These are phyloP conservation scores for Trichoderma aggressivum DNA, from an alignment of 2,329 filamentous ascomycete genomes.

Conservation along the genomic window DNA sequence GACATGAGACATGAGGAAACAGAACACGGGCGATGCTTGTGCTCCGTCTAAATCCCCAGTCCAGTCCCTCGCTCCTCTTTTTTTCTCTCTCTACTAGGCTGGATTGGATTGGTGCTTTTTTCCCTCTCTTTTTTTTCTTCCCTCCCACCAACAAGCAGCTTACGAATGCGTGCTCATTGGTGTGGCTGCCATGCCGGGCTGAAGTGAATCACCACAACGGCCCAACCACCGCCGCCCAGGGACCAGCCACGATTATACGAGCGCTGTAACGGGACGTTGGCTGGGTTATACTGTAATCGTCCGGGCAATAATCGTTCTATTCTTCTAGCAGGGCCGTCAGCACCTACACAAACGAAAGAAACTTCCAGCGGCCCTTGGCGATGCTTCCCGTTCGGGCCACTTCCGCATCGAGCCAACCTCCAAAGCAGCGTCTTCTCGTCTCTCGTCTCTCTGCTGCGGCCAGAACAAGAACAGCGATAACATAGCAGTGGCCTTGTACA, in stretches of 20 bases:
- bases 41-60: not conserved
- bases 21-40: not conserved
- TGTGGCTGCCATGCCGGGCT: not conserved
- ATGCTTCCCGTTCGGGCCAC: conserved; percentile 6
- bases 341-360: not conserved
- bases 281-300: not conserved
- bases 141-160: conserved; percentile 4
- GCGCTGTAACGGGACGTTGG: not conserved
- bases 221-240: not conserved
- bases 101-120: conserved; percentile 2
- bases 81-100: not conserved
- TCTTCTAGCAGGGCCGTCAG: not conserved
- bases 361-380: not conserved
- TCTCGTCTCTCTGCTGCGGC: not conserved
- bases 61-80: not conserved
- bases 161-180: not conserved
- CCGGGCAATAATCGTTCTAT: not conserved
- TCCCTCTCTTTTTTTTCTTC: not conserved
- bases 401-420: not conserved
- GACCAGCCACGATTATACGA: conserved; percentile 2
- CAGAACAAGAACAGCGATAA: not conserved
- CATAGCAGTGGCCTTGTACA: not conserved
- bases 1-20: not conserved
- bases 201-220: not conserved
- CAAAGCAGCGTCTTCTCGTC: not conserved